Percentiles rank a stretch among this genome's conserved stretches.
phyloP scores from a whole-genome alignment of 2,329 filamentous ascomycete species.

The Fusarium mexicanum region DNA sequence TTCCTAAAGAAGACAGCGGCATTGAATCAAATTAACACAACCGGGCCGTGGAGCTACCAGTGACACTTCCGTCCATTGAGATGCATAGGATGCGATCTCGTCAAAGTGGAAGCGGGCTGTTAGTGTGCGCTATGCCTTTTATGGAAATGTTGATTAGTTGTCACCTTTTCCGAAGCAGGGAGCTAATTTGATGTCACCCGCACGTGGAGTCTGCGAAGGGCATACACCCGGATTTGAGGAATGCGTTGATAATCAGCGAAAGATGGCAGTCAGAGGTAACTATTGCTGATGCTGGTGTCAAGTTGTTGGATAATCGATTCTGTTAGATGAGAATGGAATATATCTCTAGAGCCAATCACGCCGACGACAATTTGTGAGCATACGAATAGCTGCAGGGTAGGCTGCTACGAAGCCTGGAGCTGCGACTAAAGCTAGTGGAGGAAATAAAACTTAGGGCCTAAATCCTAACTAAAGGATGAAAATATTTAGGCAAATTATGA shows the following conservation, averaged over 20 bases:
- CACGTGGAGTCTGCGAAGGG: rapidly evolving
- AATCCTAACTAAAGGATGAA: too few relatives aligned
- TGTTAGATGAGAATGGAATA: rapidly evolving
- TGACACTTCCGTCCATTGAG: background rate
- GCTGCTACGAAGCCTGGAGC: background rate
- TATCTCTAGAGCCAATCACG: too few relatives aligned
- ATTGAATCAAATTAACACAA: background rate
- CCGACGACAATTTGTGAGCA: background rate
- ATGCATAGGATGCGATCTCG: too few relatives aligned
- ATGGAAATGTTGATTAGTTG: background rate
- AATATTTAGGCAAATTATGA: rapidly evolving
- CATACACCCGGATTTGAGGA: background rate
- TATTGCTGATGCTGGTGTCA: too few relatives aligned
- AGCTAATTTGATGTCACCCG: background rate
- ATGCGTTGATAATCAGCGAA: background rate
- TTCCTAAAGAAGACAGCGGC: background rate
- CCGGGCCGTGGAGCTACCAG: background rate
- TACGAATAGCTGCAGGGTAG: background rate
- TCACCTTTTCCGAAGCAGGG: background rate
- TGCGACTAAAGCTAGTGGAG: background rate
- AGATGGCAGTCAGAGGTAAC: background rate
- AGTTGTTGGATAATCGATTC: rapidly evolving
- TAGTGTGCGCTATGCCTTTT: background rate
- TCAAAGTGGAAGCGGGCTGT: background rate
- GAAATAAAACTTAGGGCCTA: background rate